Evolutionary conservation across 441 rosid genomes (phyloP).

Genomic region (Daphne laureola): DNA sequence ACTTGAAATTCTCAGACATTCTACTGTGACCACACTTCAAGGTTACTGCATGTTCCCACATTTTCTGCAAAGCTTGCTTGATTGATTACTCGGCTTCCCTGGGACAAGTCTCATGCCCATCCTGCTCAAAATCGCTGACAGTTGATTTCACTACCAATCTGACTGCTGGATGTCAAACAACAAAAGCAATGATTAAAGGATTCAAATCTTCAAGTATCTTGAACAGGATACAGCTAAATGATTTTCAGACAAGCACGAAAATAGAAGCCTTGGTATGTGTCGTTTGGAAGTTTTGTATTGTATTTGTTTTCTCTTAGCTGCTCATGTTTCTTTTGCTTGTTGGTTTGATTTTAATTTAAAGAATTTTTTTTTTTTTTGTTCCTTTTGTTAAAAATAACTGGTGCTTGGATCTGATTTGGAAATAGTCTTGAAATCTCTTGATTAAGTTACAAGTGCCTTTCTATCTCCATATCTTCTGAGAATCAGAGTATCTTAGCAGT

Average conservation of each 20-base stretch:
- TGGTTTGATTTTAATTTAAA: too few species aligned
- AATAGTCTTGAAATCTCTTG: too few species aligned
- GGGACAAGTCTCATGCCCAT: conserved; percentile 72
- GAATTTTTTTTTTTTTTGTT: too few species aligned
- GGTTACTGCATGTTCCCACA: conserved; percentile 81
- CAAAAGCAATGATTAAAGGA: conserved; percentile 60
- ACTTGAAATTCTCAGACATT: too few species aligned
- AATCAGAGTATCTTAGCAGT: too few species aligned
- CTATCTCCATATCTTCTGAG: too few species aligned
- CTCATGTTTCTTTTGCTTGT: conserved; percentile 3
- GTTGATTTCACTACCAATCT: conserved; percentile 60
- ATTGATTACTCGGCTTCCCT: conserved; percentile 53
- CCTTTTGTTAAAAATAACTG: too few species aligned
- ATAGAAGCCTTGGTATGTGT: conserved; percentile 90
- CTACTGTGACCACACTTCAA: conserved; percentile 20
- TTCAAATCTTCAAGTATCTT: conserved; percentile 77
- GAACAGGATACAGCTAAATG: conserved; percentile 65
- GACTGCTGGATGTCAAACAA: conserved; percentile 37
- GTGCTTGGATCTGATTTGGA: too few species aligned
- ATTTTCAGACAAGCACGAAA: conserved; percentile 97
- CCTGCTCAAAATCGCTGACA: conserved; percentile 64
- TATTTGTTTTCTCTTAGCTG: conserved; percentile 2
- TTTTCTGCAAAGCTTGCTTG: conserved; percentile 86
- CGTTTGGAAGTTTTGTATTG: background rate
- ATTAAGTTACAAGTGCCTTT: too few species aligned